Evolutionary conservation across 2,329 filamentous ascomycete genomes (phyloP).

Genomic region (Penicillium carneum): DNA sequence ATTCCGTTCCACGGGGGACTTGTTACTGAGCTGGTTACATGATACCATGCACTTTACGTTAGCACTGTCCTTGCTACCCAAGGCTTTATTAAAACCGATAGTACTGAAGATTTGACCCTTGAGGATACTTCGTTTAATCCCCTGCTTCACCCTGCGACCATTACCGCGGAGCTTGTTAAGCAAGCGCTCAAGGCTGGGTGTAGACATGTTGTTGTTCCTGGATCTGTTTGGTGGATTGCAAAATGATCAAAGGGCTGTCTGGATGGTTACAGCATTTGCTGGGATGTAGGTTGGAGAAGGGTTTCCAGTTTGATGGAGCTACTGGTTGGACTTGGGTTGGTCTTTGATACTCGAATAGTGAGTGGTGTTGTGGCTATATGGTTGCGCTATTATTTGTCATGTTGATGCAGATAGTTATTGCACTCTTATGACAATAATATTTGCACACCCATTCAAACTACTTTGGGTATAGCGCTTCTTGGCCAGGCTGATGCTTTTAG

Average conservation of each 20-base stretch:
- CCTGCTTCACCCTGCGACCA: conserved; percentile 65
- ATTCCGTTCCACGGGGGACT: conserved; percentile 73
- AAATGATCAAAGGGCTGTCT: conserved; percentile 60
- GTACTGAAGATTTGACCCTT: conserved; percentile 65
- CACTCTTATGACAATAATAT: not conserved
- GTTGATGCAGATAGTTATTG: not conserved
- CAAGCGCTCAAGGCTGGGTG: conserved; percentile 66
- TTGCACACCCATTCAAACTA: too few relatives aligned
- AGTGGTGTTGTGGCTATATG: not conserved
- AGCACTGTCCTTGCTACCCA: conserved; percentile 70
- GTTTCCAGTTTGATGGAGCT: not conserved
- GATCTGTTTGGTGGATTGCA: conserved; percentile 54
- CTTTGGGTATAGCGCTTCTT: too few relatives aligned
- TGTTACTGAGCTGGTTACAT: conserved; percentile 63
- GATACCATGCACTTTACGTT: conserved; percentile 69
- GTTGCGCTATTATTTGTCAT: not conserved
- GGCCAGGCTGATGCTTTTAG: not conserved
- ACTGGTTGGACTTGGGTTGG: not conserved
- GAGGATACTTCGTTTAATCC: conserved; percentile 61
- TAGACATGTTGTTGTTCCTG: conserved; percentile 64
- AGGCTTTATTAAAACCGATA: conserved; percentile 67
- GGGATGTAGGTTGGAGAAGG: conserved; percentile 50
- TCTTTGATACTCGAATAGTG: not conserved
- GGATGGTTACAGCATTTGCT: conserved; percentile 67
- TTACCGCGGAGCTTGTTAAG: conserved; percentile 68